Evolutionary conservation across 352 stramenopile genomes (phyloP), one percentile per base, ranked within the genome.

Genomic region (Phytophthora sansomeana): DNA sequence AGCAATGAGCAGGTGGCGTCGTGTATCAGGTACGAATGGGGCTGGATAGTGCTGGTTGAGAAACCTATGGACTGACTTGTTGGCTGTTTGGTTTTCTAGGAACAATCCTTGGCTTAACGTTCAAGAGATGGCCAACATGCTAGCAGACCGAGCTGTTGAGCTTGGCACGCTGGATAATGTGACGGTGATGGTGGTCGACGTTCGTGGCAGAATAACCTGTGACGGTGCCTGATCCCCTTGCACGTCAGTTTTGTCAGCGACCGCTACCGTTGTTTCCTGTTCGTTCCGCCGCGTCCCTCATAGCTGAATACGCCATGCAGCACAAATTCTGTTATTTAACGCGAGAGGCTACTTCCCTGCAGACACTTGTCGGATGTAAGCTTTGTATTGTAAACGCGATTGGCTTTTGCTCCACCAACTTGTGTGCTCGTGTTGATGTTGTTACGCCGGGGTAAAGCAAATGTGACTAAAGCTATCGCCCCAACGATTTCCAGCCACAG

Each of bases 141-240:
- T 95, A 1, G 63, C 83, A 3, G 74, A 89, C n/a, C 75, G 80
- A 16, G 86, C 86, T 11, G 80, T 93, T 1, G 81, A 95, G 58
- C 67, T 84, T 24, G 81, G 81, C 21, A 91, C 81, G 46, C 64
- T 81, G 47, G 87, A 95, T 68, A 95, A 95, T 63, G 75, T 95
- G 46, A 95, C 87, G 5, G 83, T 90, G 28, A 49, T 92, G 54
- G 70, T 92, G 35, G 80, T 90, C 48, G 84, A 95, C 36, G 72
- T 95, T 14, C 85, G 83, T 4, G 46, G 58, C 16, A 69, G 48
- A 67, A 49, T 55, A 63, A 32, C 62, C 24, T 74, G 52, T 24
- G 21, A 42, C 14, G 50, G 39, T 46, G 32, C 33, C 19, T 2
- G 29, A 57, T 35, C 16, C 32, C n/a, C 36, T 35, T 36, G 24